Evolutionary conservation across 805 yeast genomes (phyloP), one percentile per base, ranked within the genome.

Genomic region (Kazachstania psychrophila): DNA sequence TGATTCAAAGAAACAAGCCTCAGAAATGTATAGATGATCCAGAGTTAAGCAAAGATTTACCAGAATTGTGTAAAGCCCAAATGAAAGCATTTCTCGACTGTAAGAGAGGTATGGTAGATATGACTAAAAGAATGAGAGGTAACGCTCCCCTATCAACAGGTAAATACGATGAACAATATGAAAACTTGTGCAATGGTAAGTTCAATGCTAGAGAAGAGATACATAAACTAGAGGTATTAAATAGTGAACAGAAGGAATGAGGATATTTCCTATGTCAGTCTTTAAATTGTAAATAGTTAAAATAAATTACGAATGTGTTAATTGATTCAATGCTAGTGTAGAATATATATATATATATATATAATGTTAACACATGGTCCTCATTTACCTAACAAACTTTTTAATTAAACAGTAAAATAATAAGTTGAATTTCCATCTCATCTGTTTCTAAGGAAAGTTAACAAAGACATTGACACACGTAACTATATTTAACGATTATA

Each of bases 81-180:
- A 74, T 88, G 66, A 70, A 77, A 45, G 81, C 94, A 5, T 89
- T 84, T 54, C 66, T 88, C 67, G 95, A 88, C 41, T 89, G 98
- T 64, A 83, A 81, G 46, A 74, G 80, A 51, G 97, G 97, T 10
- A 79, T 80, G 52, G 83, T 88, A 37, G 96, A 88, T 51, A 83
- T 87, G 86, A 62, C 88, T 3, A 88, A 86, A 57, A 72, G 98
- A 47, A 83, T 89, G 63, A 70, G 86, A 53, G 97, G 97, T 4
- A 89, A 89, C 54, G 98, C 94, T 0, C 87, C 96, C 0, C 63
- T 84, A 29, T 85, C 95, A 10, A 84, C 94, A 6, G 98, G 98
- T 0, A 81, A 80, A 54, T 89, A 82, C 60, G 96, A 88, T 51
- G 89, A 85, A 40, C 84, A 85, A 36, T 83, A 81, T 46, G 86